Conservation (phyloP, 257 asterid species). For the Ocimum tenuiflorum region DNA sequence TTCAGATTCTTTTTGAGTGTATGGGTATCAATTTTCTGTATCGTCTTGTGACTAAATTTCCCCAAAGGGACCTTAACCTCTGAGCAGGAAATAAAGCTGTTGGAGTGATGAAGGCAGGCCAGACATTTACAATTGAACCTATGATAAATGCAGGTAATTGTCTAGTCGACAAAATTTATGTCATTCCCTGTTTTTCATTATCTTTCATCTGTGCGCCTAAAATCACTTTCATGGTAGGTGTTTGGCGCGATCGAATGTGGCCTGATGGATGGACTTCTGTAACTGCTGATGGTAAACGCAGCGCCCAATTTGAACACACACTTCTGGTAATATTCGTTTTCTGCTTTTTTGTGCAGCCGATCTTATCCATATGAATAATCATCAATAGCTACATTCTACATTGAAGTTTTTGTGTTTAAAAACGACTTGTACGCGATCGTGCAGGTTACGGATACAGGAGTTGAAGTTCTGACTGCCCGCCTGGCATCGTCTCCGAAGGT, state of each 20-base stretch:
- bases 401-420: neutral
- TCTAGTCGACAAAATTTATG: neutral
- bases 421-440: neutral
- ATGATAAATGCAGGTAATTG: constrained; percentile 78
- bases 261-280: constrained; percentile 99
- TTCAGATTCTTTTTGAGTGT: neutral
- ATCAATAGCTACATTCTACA: neutral
- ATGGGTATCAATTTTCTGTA: neutral
- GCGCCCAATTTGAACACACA: constrained; percentile 95
- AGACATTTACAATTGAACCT: constrained; percentile 93
- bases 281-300: constrained; percentile 91
- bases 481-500: constrained; percentile 81
- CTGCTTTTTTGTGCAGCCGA: neutral
- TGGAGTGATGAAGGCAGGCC: constrained; percentile 96
- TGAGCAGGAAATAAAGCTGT: constrained; percentile 88
- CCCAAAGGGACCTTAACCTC: constrained; percentile 37
- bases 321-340: constrained; percentile 51
- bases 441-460: constrained; percentile 90
- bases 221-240: constrained; percentile 37
- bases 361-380: neutral
- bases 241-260: constrained; percentile 97
- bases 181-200: neutral
- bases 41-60: constrained; percentile 6
- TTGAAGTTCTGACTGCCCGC: constrained; percentile 89
- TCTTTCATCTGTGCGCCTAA: neutral